A percentile compares a stretch with the other conserved stretches of the same genome.
Evolutionary conservation across 495 filamentous ascomycete species (phyloP).

Genomic region (Bombardia bombarda): DNA sequence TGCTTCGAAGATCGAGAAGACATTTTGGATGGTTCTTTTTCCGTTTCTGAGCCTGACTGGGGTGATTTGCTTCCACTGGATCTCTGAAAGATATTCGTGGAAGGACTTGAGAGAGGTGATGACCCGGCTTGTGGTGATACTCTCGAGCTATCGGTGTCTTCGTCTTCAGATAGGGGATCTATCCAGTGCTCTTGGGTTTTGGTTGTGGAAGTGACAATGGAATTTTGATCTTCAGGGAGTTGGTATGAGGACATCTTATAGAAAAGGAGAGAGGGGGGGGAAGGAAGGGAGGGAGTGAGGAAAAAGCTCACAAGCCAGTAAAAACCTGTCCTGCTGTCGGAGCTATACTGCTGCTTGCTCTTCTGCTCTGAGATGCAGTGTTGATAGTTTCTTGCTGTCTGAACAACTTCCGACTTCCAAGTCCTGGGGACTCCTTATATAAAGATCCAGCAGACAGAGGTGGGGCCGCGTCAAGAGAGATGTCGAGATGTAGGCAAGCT

Average conservation of each 20-base stretch:
- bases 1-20: slow-evolving; percentile 25
- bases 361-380: too few relatives aligned
- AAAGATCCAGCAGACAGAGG: too few relatives aligned
- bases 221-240: slow-evolving; percentile 18
- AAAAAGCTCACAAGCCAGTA: slow-evolving; percentile 15
- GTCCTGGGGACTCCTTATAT: not conserved
- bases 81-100: too few relatives aligned
- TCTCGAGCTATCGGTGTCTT: slow-evolving; percentile 5
- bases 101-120: too few relatives aligned
- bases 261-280: slow-evolving; percentile 1
- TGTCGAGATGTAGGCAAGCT: not conserved
- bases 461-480: too few relatives aligned
- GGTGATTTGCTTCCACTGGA: too few relatives aligned
- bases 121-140: too few relatives aligned
- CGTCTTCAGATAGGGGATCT: too few relatives aligned
- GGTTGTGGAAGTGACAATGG: slow-evolving; percentile 4
- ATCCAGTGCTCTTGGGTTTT: slow-evolving; percentile 3
- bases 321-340: too few relatives aligned
- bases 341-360: too few relatives aligned
- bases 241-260: slow-evolving; percentile 23
- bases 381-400: not conserved
- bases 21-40: slow-evolving; percentile 24
- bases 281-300: not conserved
- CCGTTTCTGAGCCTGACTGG: slow-evolving; percentile 25
- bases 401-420: too few relatives aligned